A percentile compares a stretch with the other conserved stretches of the same genome.
Evolutionary conservation across 345 rosid genomes (phyloP).

Genomic region (Acer yangbiense): DNA sequence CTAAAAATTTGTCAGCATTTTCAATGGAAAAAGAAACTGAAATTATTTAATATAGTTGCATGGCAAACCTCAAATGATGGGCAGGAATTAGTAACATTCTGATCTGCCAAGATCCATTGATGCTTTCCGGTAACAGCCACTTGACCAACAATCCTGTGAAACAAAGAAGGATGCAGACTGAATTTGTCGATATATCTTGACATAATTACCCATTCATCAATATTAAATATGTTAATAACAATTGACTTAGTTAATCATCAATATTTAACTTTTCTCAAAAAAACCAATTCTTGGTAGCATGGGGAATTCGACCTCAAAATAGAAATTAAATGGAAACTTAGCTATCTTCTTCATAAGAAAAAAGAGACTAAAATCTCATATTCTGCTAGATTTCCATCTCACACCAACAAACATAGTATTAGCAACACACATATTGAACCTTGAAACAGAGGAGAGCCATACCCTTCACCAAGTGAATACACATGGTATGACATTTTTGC

Average conservation of each 20-base stretch:
- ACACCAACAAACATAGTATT: not conserved
- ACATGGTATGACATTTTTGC: slow-evolving; percentile 89
- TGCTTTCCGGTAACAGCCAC: slow-evolving; percentile 80
- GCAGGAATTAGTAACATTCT: slow-evolving; percentile 38
- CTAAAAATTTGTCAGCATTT: not conserved
- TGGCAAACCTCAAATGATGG: slow-evolving; percentile 63
- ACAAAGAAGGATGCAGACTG: slow-evolving; percentile 19
- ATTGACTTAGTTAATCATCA: not conserved
- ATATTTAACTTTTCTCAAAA: not conserved
- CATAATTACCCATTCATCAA: not conserved
- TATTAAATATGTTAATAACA: not conserved
- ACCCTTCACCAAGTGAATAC: slow-evolving; percentile 95
- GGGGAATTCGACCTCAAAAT: not conserved
- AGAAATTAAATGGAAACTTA: not conserved
- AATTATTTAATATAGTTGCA: not conserved
- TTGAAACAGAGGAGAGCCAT: slow-evolving; percentile 24
- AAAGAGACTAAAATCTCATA: not conserved
- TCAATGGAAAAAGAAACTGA: not conserved
- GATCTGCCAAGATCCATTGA: slow-evolving; percentile 72
- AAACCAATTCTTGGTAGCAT: not conserved
- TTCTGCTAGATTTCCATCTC: not conserved
- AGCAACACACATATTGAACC: not conserved
- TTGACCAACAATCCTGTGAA: slow-evolving; percentile 79
- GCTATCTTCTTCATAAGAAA: not conserved
- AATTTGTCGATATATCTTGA: not conserved